Conservation (phyloP, 106 monocot genomes). For the Cymbidium sinense region DNA sequence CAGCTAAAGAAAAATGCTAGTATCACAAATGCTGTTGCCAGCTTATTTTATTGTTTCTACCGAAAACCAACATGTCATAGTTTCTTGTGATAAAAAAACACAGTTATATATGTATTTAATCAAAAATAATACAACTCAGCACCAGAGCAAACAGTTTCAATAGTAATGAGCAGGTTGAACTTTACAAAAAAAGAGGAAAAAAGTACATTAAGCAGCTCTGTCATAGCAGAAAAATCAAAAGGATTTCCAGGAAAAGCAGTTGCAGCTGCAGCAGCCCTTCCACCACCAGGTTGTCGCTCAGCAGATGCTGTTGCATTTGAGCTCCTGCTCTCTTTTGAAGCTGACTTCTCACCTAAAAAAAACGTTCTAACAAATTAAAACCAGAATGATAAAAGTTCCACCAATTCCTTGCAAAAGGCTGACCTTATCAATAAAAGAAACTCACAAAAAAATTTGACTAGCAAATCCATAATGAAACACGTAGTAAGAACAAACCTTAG, state of each 20-base stretch:
- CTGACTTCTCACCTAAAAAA: slow-evolving; percentile 13
- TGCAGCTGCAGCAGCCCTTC: slow-evolving; percentile 1
- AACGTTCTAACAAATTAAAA: not conserved
- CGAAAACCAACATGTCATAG: not conserved
- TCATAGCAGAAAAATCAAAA: slow-evolving; percentile 43
- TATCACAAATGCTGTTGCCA: not conserved
- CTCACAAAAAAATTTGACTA: not conserved
- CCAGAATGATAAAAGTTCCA: not conserved
- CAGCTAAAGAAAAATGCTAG: not conserved
- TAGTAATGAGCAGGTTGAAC: not conserved
- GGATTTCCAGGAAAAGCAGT: slow-evolving; percentile 25
- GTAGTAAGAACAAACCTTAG: not conserved
- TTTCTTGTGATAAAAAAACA: not conserved
- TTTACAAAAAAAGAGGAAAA: not conserved
- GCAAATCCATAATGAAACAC: not conserved
- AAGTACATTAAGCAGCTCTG: slow-evolving; percentile 29
- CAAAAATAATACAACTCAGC: not conserved
- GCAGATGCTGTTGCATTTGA: slow-evolving; percentile 14
- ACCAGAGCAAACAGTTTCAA: not conserved
- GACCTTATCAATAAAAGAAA: not conserved
- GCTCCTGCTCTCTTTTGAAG: slow-evolving; percentile 23
- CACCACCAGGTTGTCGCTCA: slow-evolving; percentile 1
- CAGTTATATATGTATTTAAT: not conserved
- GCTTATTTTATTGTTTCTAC: not conserved
- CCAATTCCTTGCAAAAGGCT: not conserved